These are phyloP conservation scores for Coniella lustricola DNA, from an alignment of 2,329 filamentous ascomycete species.

Conservation along the genomic window DNA sequence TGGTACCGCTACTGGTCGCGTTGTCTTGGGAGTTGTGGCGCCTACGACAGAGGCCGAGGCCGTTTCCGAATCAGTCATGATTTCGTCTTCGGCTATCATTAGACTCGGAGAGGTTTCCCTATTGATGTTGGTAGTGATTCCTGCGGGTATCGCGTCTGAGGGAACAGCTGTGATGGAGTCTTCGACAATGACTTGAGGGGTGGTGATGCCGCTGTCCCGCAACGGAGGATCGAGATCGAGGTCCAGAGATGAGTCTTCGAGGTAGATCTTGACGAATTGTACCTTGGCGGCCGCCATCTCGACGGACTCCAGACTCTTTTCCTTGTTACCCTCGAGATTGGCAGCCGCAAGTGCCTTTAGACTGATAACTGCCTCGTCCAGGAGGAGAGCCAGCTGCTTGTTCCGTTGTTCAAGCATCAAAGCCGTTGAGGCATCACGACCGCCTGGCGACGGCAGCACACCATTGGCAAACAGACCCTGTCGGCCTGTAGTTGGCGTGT, in stretches of 20 bases:
- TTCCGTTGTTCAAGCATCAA: slow-evolving; percentile 58
- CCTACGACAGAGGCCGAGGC: not conserved
- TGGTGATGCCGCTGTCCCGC: slow-evolving; percentile 17
- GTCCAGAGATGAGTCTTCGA: slow-evolving; percentile 42
- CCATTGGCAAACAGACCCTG: slow-evolving; percentile 11
- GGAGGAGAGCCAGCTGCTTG: slow-evolving; percentile 57
- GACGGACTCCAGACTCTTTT: slow-evolving; percentile 44
- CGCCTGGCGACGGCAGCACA: slow-evolving; percentile 20
- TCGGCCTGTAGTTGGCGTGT: slow-evolving; percentile 25
- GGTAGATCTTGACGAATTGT: slow-evolving; percentile 56
- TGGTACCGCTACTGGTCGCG: not conserved
- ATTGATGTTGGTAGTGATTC: slow-evolving; percentile 2
- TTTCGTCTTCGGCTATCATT: slow-evolving; percentile 12
- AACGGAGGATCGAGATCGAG: slow-evolving; percentile 26
- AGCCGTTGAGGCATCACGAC: slow-evolving; percentile 28
- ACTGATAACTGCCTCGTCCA: slow-evolving; percentile 58
- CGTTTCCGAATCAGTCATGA: slow-evolving; percentile 13
- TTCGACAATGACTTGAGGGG: slow-evolving; percentile 23
- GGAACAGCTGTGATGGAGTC: not conserved
- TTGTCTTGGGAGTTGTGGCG: slow-evolving; percentile 5
- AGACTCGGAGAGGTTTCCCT: slow-evolving; percentile 7
- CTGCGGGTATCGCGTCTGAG: not conserved
- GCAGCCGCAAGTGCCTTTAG: slow-evolving; percentile 54
- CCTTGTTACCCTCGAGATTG: slow-evolving; percentile 38
- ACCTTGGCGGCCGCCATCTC: slow-evolving; percentile 56